Conservation (phyloP, 768 basidiomycete species). For the Neoboletus brunneissimus region DNA sequence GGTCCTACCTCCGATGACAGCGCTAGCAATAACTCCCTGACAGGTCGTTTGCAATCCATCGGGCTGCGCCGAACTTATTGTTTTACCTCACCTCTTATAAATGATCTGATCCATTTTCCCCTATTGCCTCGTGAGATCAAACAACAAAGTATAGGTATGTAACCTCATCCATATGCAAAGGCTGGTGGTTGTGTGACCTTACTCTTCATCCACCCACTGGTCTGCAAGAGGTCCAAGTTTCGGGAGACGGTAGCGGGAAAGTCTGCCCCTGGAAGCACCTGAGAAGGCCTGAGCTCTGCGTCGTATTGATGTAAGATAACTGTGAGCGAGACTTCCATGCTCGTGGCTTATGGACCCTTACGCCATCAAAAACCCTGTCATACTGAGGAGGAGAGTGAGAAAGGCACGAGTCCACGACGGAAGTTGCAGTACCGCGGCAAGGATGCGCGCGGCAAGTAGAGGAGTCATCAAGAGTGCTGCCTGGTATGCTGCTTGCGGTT, state of each 20-base stretch:
- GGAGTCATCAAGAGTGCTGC: slow-evolving; percentile 70
- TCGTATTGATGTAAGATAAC: slow-evolving; percentile 7
- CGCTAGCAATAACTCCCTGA: neutral
- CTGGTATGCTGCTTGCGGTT: slow-evolving; percentile 59
- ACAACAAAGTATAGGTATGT: neutral
- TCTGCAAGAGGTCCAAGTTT: slow-evolving; percentile 64
- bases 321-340: slow-evolving; percentile 1
- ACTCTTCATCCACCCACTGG: slow-evolving; percentile 67
- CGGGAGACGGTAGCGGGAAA: slow-evolving; percentile 60
- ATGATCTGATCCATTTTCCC: neutral
- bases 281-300: slow-evolving; percentile 40
- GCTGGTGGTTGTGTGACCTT: neutral
- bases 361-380: slow-evolving; percentile 51
- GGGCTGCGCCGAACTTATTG: neutral
- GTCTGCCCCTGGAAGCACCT: slow-evolving; percentile 48
- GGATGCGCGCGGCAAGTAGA: slow-evolving; percentile 52
- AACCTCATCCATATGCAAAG: neutral
- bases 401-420: slow-evolving; percentile 51
- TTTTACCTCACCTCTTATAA: slow-evolving; percentile 3
- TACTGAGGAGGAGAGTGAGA: slow-evolving; percentile 44
- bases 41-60: neutral
- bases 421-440: slow-evolving; percentile 52
- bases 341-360: slow-evolving; percentile 34
- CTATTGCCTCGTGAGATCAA: slow-evolving; percentile 1
- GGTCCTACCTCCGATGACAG: neutral